A percentile compares a stretch with the other conserved stretches of the same genome.
Evolutionary conservation across 176 grass and related monocot species (phyloP).

Genomic region (Cenchrus americanus): DNA sequence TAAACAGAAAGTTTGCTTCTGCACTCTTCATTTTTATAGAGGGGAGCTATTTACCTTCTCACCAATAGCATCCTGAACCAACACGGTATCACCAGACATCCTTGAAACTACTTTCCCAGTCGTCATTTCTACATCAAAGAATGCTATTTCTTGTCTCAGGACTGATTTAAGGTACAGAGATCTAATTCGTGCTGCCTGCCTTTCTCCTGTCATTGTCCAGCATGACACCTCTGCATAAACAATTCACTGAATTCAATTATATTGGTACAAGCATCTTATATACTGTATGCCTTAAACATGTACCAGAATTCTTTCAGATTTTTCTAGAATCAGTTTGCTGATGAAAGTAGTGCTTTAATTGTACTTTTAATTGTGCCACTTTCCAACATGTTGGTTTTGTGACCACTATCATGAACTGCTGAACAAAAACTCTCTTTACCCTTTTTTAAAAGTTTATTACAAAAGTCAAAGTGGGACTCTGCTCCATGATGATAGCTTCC

Average conservation of each 20-base stretch:
- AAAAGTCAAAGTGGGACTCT: conserved; percentile 22
- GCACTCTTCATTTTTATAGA: conserved; percentile 2
- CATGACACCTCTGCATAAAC: conserved; percentile 70
- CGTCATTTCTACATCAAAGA: conserved; percentile 79
- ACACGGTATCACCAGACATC: conserved; percentile 70
- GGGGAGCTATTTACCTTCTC: conserved; percentile 60
- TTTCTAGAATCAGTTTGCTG: neutral
- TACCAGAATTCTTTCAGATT: neutral
- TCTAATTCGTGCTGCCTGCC: conserved; percentile 67
- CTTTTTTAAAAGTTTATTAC: neutral
- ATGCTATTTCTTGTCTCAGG: conserved; percentile 76
- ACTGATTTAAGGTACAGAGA: conserved; percentile 77
- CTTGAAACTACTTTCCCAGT: conserved; percentile 56
- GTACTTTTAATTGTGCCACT: neutral
- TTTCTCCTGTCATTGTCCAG: conserved; percentile 81
- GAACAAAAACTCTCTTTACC: neutral
- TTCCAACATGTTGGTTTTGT: neutral
- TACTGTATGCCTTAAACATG: neutral
- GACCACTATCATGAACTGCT: neutral
- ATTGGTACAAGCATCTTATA: neutral
- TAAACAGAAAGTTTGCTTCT: neutral
- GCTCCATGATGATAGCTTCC: neutral
- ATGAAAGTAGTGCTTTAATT: neutral
- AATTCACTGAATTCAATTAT: neutral
- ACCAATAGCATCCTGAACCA: conserved; percentile 77